Conservation (phyloP, 2,329 filamentous ascomycete genomes). For the Colletotrichum melonis region DNA sequence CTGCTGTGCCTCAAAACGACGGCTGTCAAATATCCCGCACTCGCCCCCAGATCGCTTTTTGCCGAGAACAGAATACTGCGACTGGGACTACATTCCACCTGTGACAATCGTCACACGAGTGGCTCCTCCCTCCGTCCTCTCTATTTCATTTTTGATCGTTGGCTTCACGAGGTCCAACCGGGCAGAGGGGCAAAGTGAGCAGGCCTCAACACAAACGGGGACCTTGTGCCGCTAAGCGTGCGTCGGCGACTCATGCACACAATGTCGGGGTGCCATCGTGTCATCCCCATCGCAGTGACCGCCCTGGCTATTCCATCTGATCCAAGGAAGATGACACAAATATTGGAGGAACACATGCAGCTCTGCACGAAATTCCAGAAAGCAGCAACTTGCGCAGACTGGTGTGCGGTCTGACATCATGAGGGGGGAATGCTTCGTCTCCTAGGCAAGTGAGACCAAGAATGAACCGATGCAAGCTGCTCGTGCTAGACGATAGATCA, state of each 20-base stretch:
- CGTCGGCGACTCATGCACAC: constrained; percentile 1
- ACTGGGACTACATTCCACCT: background rate
- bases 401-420: background rate
- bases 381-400: too few relatives aligned
- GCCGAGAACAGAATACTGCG: background rate
- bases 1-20: background rate
- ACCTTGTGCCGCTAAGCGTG: constrained; percentile 6
- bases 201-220: background rate
- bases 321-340: background rate
- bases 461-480: background rate
- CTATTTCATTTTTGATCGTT: background rate
- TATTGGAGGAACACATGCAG: background rate
- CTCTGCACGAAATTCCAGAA: background rate
- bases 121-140: background rate
- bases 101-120: background rate
- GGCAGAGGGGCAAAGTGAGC: background rate
- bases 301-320: background rate
- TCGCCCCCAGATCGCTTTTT: background rate
- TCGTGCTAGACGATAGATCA: background rate
- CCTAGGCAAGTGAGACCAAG: background rate
- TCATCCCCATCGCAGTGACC: background rate
- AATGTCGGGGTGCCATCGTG: background rate
- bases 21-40: background rate
- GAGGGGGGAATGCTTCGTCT: background rate
- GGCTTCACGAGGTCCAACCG: background rate